Conservation (phyloP, 1,284 basidiomycete species). For the Ustilago bromivora region DNA sequence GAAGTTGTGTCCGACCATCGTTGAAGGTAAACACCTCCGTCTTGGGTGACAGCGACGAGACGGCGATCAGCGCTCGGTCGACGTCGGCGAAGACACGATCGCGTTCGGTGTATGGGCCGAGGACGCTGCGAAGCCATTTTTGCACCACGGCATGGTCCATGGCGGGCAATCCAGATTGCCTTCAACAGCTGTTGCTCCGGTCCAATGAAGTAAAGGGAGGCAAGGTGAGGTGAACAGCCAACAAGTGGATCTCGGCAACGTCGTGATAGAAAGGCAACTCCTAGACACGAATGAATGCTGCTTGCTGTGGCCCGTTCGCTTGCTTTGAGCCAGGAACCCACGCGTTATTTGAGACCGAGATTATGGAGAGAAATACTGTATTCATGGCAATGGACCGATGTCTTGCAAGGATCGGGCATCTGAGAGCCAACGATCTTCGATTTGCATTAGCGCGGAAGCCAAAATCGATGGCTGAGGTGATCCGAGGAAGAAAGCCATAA, state of each 20-base stretch:
- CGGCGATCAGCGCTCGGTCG: constrained; percentile 76
- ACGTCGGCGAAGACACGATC: constrained; percentile 78
- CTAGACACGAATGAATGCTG: not conserved
- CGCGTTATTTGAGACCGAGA: not conserved
- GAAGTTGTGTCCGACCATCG: constrained; percentile 89
- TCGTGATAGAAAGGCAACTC: not conserved
- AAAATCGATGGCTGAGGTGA: constrained; percentile 31
- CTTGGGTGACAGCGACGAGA: constrained; percentile 82
- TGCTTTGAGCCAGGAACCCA: not conserved
- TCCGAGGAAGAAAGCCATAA: constrained; percentile 29
- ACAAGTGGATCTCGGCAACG: not conserved
- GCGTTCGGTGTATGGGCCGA: constrained; percentile 73
- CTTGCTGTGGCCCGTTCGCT: constrained; percentile 31
- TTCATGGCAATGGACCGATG: constrained; percentile 2
- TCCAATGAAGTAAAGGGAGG: not conserved
- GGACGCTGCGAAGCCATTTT: constrained; percentile 62
- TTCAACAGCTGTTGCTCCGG: not conserved
- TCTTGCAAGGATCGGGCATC: constrained; percentile 28
- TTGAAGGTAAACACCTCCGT: constrained; percentile 96
- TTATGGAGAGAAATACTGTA: constrained; percentile 1
- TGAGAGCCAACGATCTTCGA: not conserved
- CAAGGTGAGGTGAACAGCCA: not conserved
- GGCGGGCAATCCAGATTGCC: not conserved
- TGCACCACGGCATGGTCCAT: constrained; percentile 67
- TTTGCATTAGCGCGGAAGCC: not conserved